Evolutionary conservation across 164 flowering plant species (phyloP), one percentile per base, ranked within the genome.

Genomic region (Santalum album): DNA sequence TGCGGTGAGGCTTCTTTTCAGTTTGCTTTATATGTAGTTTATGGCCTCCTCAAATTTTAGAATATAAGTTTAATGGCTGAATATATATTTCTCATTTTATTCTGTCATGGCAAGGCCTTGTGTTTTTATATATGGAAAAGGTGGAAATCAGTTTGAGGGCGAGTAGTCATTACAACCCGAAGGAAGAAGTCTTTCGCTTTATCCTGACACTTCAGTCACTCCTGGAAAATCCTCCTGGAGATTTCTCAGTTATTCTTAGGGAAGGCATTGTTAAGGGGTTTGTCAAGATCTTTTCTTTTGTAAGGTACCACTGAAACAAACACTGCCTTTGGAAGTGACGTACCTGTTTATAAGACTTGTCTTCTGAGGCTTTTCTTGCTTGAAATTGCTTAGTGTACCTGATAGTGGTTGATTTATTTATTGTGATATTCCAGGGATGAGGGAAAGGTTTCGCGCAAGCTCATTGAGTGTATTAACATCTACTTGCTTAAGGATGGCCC

Each of bases 191-290:
- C 17, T 84, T 86, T 62, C 89, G 87, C 12, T 72, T 61, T 65
- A 72, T 83, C 42, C 58, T 76, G 58, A 76, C 89, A 0, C 83
- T 94, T n/a, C 97, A 90, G 59, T 80, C 83, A 27, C 84, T 94
- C 54, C 73, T 94, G 58, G 92, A 87, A 70, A 79, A 84, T 64
- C 92, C 97, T 52, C 96, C 97, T 52, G 96, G 96, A 63, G 99
- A 90, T 65, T 82, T 85, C 57, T 73, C 92, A 1, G 78, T 76
- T 44, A 68, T 55, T 66, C 71, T 84, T 26, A 72, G 90, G 45
- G 81, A 79, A 49, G 83, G 71, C 25, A 69, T 87, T 45, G 76
- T 83, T 14, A 69, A 79, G 52, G 79, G 87, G 24, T 75, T 94
- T 65, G 55, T 72, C 38, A 60, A 51, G 39, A 78, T 90, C 54